These are phyloP conservation scores for Globisporangium splendens DNA, from an alignment of 352 stramenopile genomes.

Conservation along the genomic window DNA sequence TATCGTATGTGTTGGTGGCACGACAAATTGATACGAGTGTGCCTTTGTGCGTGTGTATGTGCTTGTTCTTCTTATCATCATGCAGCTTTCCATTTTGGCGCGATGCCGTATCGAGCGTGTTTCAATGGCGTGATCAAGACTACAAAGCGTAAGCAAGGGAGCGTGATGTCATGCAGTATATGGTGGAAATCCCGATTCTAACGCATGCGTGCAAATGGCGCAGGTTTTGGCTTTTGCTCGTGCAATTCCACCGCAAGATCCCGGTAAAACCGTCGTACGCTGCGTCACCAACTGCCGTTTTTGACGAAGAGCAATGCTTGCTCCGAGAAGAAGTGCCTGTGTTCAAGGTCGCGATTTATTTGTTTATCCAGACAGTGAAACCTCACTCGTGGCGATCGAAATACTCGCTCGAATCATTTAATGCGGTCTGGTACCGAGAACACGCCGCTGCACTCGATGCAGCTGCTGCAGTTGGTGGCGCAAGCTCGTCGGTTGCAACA, in stretches of 20 bases:
- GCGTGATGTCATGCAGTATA: not conserved
- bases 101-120: slow-evolving; percentile 51
- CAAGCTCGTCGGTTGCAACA: slow-evolving; percentile 10
- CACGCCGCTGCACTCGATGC: slow-evolving; percentile 44
- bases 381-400: slow-evolving; percentile 70
- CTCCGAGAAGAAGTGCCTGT: slow-evolving; percentile 50
- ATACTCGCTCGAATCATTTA: slow-evolving; percentile 75
- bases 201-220: not conserved
- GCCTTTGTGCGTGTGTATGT: not conserved
- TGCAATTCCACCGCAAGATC: slow-evolving; percentile 76
- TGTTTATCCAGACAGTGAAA: slow-evolving; percentile 81
- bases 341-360: slow-evolving; percentile 74
- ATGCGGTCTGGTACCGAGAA: slow-evolving; percentile 78
- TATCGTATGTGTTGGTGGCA: no score
- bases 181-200: not conserved
- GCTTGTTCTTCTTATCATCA: no score
- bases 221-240: slow-evolving; percentile 76
- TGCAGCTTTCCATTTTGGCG: slow-evolving; percentile 59
- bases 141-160: slow-evolving; percentile 41
- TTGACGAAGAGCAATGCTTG: slow-evolving; percentile 60
- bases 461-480: slow-evolving; percentile 31
- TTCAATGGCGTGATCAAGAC: slow-evolving; percentile 80
- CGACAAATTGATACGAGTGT: not conserved
- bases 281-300: slow-evolving; percentile 15
- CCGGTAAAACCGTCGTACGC: slow-evolving; percentile 26